A percentile compares a stretch with the other conserved stretches of the same genome.
phyloP scores from a whole-genome alignment of 2,329 filamentous ascomycete species.

The Aspergillus pseudoterreus region DNA sequence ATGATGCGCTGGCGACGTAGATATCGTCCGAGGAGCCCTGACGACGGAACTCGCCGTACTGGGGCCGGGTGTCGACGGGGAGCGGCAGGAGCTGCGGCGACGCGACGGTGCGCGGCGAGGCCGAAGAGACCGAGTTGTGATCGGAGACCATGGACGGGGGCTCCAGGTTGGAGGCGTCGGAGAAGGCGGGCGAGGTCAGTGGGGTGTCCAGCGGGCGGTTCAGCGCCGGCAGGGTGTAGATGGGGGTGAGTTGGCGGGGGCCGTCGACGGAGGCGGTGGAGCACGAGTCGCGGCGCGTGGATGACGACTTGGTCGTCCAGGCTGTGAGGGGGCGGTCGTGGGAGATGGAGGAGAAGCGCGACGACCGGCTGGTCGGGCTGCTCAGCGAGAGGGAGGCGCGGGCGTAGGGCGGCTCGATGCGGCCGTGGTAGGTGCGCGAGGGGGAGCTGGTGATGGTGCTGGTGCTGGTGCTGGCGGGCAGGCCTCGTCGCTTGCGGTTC shows the following conservation, averaged over 20 bases:
- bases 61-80: conserved; percentile 43
- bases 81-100: conserved; percentile 40
- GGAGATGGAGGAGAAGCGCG: conserved; percentile 25
- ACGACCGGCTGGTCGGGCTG: conserved; percentile 26
- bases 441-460: conserved; percentile 34
- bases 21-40: conserved; percentile 28
- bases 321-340: conserved; percentile 18
- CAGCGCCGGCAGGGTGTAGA: conserved; percentile 36
- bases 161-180: conserved; percentile 60
- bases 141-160: conserved; percentile 71
- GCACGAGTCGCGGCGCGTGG: conserved; percentile 23
- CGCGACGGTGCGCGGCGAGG: conserved; percentile 50
- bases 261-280: conserved; percentile 17
- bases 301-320: conserved; percentile 12
- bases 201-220: conserved; percentile 50
- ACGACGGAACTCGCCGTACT: conserved; percentile 30
- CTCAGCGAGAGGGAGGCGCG: conserved; percentile 25
- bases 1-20: conserved; percentile 17
- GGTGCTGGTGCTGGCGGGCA: conserved; percentile 19
- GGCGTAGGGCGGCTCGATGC: conserved; percentile 38
- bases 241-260: conserved; percentile 33
- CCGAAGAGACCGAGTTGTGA: conserved; percentile 59
- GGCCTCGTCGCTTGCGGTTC: conserved; percentile 66
- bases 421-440: conserved; percentile 33
- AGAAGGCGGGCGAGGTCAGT: conserved; percentile 62